Evolutionary conservation across 495 filamentous ascomycete genomes (phyloP).

Genomic region (Tuber borchii): DNA sequence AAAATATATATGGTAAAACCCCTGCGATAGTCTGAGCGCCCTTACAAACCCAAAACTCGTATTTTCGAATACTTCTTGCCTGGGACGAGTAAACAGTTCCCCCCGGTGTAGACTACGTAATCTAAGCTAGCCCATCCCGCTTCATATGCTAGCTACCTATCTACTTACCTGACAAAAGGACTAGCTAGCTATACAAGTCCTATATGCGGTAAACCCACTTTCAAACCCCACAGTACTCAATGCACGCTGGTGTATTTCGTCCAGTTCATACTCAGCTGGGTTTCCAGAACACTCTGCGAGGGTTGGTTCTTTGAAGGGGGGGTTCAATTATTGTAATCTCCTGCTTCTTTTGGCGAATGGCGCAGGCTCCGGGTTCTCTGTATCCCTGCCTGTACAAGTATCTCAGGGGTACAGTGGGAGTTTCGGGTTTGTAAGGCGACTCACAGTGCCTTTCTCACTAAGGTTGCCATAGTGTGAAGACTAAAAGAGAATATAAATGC

Average conservation of each 20-base stretch:
- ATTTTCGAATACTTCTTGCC: too few species aligned
- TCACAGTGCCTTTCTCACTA: neutral
- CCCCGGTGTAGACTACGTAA: too few species aligned
- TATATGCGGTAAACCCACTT: too few species aligned
- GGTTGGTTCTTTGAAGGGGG: neutral
- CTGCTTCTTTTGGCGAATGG: neutral
- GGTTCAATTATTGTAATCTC: neutral
- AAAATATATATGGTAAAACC: too few species aligned
- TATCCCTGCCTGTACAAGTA: neutral
- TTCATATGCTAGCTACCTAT: too few species aligned
- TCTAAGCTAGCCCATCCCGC: too few species aligned
- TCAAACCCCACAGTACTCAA: too few species aligned
- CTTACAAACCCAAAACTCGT: too few species aligned
- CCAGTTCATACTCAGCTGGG: neutral
- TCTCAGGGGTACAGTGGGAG: neutral
- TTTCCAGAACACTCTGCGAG: neutral
- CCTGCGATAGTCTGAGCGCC: too few species aligned
- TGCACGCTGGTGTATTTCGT: neutral
- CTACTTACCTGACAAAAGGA: too few species aligned
- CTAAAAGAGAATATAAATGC: neutral
- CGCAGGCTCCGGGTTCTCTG: neutral
- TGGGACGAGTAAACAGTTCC: too few species aligned
- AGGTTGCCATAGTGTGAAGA: neutral
- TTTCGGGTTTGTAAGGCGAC: neutral
- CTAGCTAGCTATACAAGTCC: too few species aligned